phyloP scores from a whole-genome alignment of 352 stramenopile genomes.

The Globisporangium cylindrosporum region DNA sequence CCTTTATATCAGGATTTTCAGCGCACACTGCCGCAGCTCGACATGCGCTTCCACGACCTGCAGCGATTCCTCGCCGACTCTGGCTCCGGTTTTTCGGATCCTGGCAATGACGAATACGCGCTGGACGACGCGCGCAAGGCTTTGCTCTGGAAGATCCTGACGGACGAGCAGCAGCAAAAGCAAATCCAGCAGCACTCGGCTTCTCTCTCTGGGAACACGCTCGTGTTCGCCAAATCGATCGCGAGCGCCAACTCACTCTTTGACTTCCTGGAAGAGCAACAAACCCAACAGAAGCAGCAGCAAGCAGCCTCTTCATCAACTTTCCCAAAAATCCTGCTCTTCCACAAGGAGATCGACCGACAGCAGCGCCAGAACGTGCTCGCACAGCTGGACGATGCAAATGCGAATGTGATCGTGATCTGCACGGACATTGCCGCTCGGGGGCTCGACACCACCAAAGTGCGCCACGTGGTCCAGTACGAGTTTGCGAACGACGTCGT shows the following conservation, averaged over 20 bases:
- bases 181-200: not conserved
- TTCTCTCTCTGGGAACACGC: conserved; percentile 29
- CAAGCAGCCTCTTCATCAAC: not conserved
- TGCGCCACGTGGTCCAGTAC: conserved; percentile 75
- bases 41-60: conserved; percentile 36
- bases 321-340: conserved; percentile 25
- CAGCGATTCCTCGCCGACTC: conserved; percentile 29
- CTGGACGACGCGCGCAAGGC: conserved; percentile 30
- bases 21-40: conserved; percentile 53
- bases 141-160: conserved; percentile 51
- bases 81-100: not conserved
- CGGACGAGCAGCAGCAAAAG: conserved; percentile 7
- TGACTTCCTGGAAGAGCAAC: conserved; percentile 41
- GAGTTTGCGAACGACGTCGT: conserved; percentile 83
- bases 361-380: conserved; percentile 48
- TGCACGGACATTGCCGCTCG: conserved; percentile 78
- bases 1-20: conserved; percentile 53
- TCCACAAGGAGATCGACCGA: conserved; percentile 66
- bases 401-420: conserved; percentile 42
- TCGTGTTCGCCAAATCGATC: conserved; percentile 78
- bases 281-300: not conserved
- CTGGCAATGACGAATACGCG: conserved; percentile 21
- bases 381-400: conserved; percentile 33
- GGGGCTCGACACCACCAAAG: conserved; percentile 68
- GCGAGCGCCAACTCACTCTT: conserved; percentile 59